A percentile compares a stretch with the other conserved stretches of the same genome.
phyloP scores from a whole-genome alignment of 2,329 filamentous ascomycete genomes.

The Colletotrichum zoysiae region DNA sequence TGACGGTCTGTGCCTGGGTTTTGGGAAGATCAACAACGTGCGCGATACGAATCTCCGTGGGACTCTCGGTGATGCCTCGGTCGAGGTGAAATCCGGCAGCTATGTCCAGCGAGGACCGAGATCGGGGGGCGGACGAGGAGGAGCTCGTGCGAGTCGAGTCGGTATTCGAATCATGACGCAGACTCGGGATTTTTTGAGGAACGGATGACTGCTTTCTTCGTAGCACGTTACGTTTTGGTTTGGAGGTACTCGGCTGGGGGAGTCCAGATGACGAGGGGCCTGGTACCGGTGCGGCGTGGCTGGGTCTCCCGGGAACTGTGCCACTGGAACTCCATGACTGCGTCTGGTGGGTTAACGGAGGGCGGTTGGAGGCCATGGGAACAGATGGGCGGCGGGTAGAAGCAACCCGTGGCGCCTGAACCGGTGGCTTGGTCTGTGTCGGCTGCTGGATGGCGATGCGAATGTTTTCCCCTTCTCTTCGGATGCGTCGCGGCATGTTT shows the following conservation, averaged over 20 bases:
- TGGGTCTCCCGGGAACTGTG: slow-evolving; percentile 50
- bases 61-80: slow-evolving; percentile 58
- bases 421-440: slow-evolving; percentile 47
- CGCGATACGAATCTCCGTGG: slow-evolving; percentile 57
- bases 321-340: slow-evolving; percentile 57
- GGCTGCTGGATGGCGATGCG: slow-evolving; percentile 26
- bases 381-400: slow-evolving; percentile 48
- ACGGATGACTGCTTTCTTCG: slow-evolving; percentile 64
- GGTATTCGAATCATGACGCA: slow-evolving; percentile 51
- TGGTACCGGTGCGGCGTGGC: slow-evolving; percentile 50
- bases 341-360: slow-evolving; percentile 57
- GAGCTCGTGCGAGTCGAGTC: slow-evolving; percentile 56
- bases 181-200: slow-evolving; percentile 53
- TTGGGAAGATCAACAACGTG: slow-evolving; percentile 58
- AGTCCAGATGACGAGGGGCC: slow-evolving; percentile 52
- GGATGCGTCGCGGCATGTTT: slow-evolving; percentile 22
- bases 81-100: slow-evolving; percentile 54
- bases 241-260: slow-evolving; percentile 50
- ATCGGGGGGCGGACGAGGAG: slow-evolving; percentile 58
- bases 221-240: slow-evolving; percentile 57
- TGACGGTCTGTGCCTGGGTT: slow-evolving; percentile 55
- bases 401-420: slow-evolving; percentile 54
- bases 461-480: slow-evolving; percentile 34
- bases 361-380: slow-evolving; percentile 47
- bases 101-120: slow-evolving; percentile 53